phyloP scores from a whole-genome alignment of 495 filamentous ascomycete genomes.

The Neurospora sp. region DNA sequence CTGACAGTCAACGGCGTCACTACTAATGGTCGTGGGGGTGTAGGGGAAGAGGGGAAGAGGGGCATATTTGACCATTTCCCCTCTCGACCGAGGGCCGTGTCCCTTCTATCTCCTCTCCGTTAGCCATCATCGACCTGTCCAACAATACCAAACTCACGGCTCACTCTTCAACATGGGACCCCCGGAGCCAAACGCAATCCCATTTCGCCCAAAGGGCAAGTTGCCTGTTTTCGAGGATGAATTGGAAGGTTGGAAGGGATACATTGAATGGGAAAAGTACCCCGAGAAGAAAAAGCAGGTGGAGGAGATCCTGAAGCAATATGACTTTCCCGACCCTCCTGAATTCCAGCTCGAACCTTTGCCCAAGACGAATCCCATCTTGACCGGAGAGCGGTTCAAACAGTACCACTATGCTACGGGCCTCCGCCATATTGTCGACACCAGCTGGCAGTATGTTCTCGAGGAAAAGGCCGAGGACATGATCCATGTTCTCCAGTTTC shows the following conservation, averaged over 20 bases:
- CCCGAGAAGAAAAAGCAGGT: constrained; percentile 53
- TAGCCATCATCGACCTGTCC: neutral
- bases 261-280: constrained; percentile 62
- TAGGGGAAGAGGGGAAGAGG: neutral
- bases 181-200: constrained; percentile 11
- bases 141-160: neutral
- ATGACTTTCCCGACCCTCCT: constrained; percentile 46
- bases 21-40: neutral
- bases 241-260: constrained; percentile 24
- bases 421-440: constrained; percentile 37
- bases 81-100: neutral
- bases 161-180: constrained; percentile 10
- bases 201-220: constrained; percentile 11
- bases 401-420: constrained; percentile 53
- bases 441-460: constrained; percentile 48
- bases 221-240: constrained; percentile 14
- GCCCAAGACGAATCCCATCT: constrained; percentile 52
- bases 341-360: constrained; percentile 52
- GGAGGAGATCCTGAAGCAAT: constrained; percentile 43
- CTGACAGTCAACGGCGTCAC: neutral
- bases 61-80: neutral
- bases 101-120: neutral
- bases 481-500: constrained; percentile 59
- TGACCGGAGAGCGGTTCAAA: constrained; percentile 53
- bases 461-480: constrained; percentile 55